Evolutionary conservation across 495 filamentous ascomycete species (phyloP), one percentile per base, ranked within the genome.

Genomic region (Baudoinia panamericana): DNA sequence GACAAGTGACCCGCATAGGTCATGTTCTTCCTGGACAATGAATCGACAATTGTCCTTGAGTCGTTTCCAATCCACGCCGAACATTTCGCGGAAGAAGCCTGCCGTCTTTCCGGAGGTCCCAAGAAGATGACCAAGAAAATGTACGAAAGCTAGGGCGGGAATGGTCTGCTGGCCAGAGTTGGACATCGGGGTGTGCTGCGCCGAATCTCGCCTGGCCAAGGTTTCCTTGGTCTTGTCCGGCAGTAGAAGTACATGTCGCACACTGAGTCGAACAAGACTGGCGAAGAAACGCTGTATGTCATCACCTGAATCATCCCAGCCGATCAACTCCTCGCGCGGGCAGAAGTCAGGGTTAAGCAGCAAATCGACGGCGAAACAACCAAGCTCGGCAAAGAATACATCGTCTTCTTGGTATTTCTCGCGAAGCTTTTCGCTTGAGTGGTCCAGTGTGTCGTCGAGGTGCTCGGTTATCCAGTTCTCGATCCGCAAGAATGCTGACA

Each of bases 191-290:
- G 13, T 11, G 7, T 21, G 41, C 22, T 43, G 41, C 11, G 28
- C 23, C 6, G 41, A 43, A 21, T 43, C 41, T 3, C 32, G 30
- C 2, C 32, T 20, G 5, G 41, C 41, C 7, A 43, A 20, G 24
- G 27, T 36, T 32, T 35, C 41, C 21, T 48, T 48, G 12, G 25
- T 36, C 9, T 37, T 37, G 26, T 30, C 15, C 22, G 29, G 44
- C 19, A 37, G 7, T 4, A 43, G 16, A 1, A 22, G n/a, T 9
- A 35, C 32, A 9, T 30, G 11, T 10, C 41, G 41, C 3, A 36
- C 41, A 32, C 20, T 16, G 3, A 43, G 19, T 9, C 11, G 20
- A 9, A 27, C 28, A 10, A 45, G 28, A 31, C 15, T 31, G 12
- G 15, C 3, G 16, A 30, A n/a, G 25, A 41, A 41, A 17, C 3